Evolutionary conservation across 2,329 filamentous ascomycete species (phyloP), one percentile per base, ranked within the genome.

Genomic region (Orbilia quercus): DNA sequence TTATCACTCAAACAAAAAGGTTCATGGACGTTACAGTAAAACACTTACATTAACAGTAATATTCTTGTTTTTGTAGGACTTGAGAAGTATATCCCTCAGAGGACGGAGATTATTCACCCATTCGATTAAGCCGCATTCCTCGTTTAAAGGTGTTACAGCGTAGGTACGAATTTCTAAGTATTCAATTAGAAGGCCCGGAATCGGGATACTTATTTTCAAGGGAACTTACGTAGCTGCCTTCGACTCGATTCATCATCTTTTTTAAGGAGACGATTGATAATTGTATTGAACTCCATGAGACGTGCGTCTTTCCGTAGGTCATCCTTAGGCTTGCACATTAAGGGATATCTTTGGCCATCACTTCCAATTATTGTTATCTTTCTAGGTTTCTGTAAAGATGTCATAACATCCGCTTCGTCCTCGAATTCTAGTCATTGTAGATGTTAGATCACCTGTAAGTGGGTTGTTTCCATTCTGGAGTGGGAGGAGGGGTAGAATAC

Each of bases 31-130:
- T 44, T 55, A 22, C n/a, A 58, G n/a, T n/a, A 45, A 16, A 16
- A 11, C 14, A 14, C 81, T 75, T 77, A 83, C 82, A 75, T 85
- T 84, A 34, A 82, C 80, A 14, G 79, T 75, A 44, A 96, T 87
- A 58, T 89, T 90, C 74, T 90, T 90, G 75, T 91, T 86, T 75
- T 87, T 87, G 79, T 97, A 94, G 55, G 92, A 85, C 60, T 85
- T 87, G 53, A 96, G 84, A 54, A 99, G 84, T 75, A 98, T 95
- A 77, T 99, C 95, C 75, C 96, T 89, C 79, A 98, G 86, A 1
- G 95, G 96, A 80, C 94, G 96, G 77, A 99, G 88, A 7, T 95
- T 95, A 77, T 96, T 92, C 28, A 99, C 92, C 95, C 95, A 99
- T 82, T 99, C 95, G 77, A 99, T 96, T 75, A 96, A 90, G 70